Evolutionary conservation across 2,329 filamentous ascomycete species (phyloP).

Genomic region (Eutypella sp.): DNA sequence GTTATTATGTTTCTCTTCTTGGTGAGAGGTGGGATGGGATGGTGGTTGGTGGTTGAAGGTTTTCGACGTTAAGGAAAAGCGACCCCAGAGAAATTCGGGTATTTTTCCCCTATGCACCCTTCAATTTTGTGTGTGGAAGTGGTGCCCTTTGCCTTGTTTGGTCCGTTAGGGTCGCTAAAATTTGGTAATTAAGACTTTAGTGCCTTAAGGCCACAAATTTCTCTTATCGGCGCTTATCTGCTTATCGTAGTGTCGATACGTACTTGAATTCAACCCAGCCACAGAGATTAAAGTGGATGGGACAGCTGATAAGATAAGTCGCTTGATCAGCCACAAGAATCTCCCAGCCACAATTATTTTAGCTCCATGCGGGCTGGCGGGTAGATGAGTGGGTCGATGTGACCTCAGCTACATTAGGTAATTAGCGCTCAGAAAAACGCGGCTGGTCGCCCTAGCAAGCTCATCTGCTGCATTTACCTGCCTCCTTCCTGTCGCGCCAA

Average conservation of each 20-base stretch:
- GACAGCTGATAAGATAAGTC: background rate
- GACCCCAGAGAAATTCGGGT: slow-evolving; percentile 22
- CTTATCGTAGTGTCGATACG: too few relatives aligned
- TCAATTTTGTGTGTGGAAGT: slow-evolving; percentile 31
- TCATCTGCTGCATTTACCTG: too few relatives aligned
- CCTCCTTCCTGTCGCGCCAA: background rate
- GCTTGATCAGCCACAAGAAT: background rate
- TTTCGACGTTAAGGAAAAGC: slow-evolving; percentile 15
- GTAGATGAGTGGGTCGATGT: too few relatives aligned
- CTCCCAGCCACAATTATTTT: background rate
- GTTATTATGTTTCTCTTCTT: too few relatives aligned
- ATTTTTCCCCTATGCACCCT: slow-evolving; percentile 23
- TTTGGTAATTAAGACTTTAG: background rate
- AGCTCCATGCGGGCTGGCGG: too few relatives aligned
- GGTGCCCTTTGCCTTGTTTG: slow-evolving; percentile 22
- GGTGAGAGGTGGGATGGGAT: slow-evolving; percentile 18
- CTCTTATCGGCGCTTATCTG: too few relatives aligned
- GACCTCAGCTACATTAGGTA: too few relatives aligned
- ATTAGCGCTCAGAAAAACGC: too few relatives aligned
- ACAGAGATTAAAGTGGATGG: background rate
- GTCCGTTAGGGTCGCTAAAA: slow-evolving; percentile 11
- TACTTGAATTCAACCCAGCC: too few relatives aligned
- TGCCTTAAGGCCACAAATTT: too few relatives aligned
- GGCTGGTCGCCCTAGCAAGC: too few relatives aligned
- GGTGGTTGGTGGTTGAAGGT: slow-evolving; percentile 10